phyloP scores from a whole-genome alignment of 2,329 filamentous ascomycete species.

The Microcyclospora tardicrescens region DNA sequence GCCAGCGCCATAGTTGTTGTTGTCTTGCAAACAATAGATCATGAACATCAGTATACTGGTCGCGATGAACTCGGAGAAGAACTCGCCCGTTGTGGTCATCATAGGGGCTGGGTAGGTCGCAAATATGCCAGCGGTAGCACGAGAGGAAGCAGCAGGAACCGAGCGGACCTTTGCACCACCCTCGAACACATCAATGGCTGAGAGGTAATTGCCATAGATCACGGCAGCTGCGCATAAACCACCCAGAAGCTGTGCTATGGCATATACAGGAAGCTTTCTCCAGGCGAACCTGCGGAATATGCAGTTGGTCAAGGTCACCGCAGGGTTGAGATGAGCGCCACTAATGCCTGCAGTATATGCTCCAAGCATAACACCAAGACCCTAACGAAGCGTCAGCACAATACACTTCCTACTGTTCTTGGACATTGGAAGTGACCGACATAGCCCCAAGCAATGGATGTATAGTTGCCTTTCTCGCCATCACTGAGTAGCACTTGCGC shows the following conservation, averaged over 20 bases:
- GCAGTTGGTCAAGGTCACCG: slow-evolving; percentile 59
- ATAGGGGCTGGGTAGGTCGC: slow-evolving; percentile 59
- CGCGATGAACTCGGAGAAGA: slow-evolving; percentile 60
- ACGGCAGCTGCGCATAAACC: slow-evolving; percentile 45
- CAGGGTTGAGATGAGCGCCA: slow-evolving; percentile 30
- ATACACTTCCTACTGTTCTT: not conserved
- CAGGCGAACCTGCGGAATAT: slow-evolving; percentile 53
- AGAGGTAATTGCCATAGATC: slow-evolving; percentile 32
- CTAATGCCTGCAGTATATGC: slow-evolving; percentile 23
- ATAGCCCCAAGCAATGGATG: slow-evolving; percentile 32
- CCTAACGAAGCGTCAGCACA: slow-evolving; percentile 22
- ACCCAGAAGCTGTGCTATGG: slow-evolving; percentile 43
- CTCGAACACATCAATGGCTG: slow-evolving; percentile 22
- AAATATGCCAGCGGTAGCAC: slow-evolving; percentile 56
- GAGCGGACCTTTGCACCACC: slow-evolving; percentile 47
- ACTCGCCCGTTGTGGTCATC: slow-evolving; percentile 52
- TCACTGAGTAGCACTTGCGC: slow-evolving; percentile 53
- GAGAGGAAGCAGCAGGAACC: slow-evolving; percentile 39
- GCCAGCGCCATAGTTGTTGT: slow-evolving; percentile 44
- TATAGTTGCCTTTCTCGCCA: slow-evolving; percentile 36
- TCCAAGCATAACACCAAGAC: slow-evolving; percentile 57
- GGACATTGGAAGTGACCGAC: slow-evolving; percentile 6
- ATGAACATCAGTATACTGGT: slow-evolving; percentile 56
- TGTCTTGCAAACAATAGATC: slow-evolving; percentile 56
- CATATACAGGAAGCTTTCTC: slow-evolving; percentile 53